These are phyloP conservation scores for Prunus mongolica DNA, from an alignment of 306 rosid species.

Conservation along the genomic window DNA sequence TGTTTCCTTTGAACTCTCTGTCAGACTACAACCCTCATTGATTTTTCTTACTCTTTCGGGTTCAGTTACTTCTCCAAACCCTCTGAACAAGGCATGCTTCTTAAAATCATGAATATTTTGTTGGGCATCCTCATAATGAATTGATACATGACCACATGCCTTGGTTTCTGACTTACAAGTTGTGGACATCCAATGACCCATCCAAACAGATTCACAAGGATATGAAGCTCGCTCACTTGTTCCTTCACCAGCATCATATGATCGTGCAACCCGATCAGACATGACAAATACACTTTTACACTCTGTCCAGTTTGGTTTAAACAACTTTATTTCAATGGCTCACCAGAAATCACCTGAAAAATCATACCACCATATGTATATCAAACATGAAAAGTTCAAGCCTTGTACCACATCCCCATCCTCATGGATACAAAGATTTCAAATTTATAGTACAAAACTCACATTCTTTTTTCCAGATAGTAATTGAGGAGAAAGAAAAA, in stretches of 20 bases:
- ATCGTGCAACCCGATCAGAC: constrained; percentile 40
- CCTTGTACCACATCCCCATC: not conserved
- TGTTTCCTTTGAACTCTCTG: constrained; percentile 19
- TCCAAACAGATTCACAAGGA: constrained; percentile 52
- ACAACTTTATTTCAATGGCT: constrained; percentile 1
- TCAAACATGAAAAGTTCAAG: not conserved
- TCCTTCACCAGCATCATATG: constrained; percentile 31
- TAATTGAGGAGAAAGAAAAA: not conserved
- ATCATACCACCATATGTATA: not conserved
- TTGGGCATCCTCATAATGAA: constrained; percentile 36
- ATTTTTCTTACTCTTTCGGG: constrained; percentile 14
- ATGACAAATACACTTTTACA: constrained; percentile 21
- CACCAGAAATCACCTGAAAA: constrained; percentile 25
- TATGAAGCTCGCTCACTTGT: constrained; percentile 29
- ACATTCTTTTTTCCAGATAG: not conserved
- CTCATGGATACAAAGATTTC: not conserved
- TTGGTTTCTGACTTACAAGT: constrained; percentile 40
- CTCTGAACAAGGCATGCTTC: constrained; percentile 28
- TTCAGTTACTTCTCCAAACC: constrained; percentile 38
- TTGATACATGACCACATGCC: constrained; percentile 17
- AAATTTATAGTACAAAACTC: not conserved
- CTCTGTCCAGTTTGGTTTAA: constrained; percentile 1
- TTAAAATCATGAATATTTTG: constrained; percentile 32
- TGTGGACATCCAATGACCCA: constrained; percentile 63
- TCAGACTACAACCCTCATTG: constrained; percentile 26